phyloP scores from a whole-genome alignment of 1,284 basidiomycete genomes.

The Afroboletus lepidellus region DNA sequence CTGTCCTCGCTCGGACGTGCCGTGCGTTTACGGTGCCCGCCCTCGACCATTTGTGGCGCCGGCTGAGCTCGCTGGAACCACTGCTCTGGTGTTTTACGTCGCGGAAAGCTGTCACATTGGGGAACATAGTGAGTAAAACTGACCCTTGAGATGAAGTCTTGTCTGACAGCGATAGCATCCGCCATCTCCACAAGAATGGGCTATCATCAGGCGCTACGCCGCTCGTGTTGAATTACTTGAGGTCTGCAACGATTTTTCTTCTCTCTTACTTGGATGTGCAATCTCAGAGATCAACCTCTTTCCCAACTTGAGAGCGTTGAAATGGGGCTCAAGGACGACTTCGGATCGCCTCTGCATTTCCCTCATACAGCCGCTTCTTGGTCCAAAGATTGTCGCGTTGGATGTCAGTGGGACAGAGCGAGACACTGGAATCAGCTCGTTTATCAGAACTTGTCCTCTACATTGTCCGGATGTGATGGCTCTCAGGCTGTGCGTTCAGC shows the following conservation, averaged over 20 bases:
- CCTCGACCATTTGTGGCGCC: conserved; percentile 2
- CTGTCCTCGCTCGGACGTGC: conserved; percentile 1
- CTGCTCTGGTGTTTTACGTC: not conserved
- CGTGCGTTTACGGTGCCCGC: not conserved
- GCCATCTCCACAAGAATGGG: not conserved
- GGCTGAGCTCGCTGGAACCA: not conserved
- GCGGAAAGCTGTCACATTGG: no score
- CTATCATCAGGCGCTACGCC: not conserved
- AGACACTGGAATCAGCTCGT: not conserved
- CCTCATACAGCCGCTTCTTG: not conserved
- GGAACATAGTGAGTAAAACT: not conserved
- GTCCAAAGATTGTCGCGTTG: not conserved
- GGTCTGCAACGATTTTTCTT: not conserved
- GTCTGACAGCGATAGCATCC: not conserved
- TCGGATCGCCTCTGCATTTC: not conserved
- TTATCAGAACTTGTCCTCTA: not conserved
- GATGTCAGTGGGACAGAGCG: not conserved
- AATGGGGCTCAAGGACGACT: not conserved
- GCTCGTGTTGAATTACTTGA: not conserved
- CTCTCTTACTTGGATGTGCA: not conserved
- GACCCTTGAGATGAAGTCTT: not conserved
- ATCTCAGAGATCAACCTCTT: not conserved
- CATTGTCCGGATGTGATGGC: not conserved
- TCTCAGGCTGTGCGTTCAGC: not conserved
- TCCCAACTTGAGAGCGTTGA: not conserved